Evolutionary conservation across 192 early-diverging fungal genomes (phyloP).

Genomic region (Borealophlyctis nickersoniae): DNA sequence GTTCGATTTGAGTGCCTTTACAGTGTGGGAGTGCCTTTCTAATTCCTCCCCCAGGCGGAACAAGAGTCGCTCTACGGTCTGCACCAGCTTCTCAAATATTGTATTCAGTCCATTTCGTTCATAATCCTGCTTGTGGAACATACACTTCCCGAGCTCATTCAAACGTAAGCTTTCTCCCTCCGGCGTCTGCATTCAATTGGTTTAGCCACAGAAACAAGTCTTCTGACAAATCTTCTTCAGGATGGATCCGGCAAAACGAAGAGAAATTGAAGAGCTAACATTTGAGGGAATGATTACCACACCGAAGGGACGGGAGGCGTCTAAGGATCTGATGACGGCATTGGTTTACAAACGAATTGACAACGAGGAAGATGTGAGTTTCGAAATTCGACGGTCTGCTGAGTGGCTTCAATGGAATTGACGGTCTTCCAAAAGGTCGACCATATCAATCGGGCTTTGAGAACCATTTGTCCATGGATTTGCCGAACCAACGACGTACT

Average conservation of each 20-base stretch:
- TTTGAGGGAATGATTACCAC: conserved; percentile 58
- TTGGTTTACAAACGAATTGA: conserved; percentile 60
- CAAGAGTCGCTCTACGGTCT: conserved; percentile 57
- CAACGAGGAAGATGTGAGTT: conserved; percentile 25
- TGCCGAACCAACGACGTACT: conserved; percentile 63
- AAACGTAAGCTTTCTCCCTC: conserved; percentile 1
- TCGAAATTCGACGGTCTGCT: not conserved
- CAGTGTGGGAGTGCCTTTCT: not conserved
- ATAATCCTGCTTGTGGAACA: conserved; percentile 63
- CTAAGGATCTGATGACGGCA: conserved; percentile 60
- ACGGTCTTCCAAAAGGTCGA: conserved; percentile 37
- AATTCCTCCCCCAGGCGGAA: conserved; percentile 41
- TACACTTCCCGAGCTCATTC: conserved; percentile 39
- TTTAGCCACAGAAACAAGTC: too few relatives aligned
- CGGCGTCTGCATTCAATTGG: too few relatives aligned
- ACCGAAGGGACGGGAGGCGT: conserved; percentile 50
- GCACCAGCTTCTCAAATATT: conserved; percentile 51
- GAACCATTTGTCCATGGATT: conserved; percentile 61
- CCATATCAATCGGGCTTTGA: conserved; percentile 59
- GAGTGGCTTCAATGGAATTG: not conserved
- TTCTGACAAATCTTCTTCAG: not conserved
- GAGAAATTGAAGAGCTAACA: conserved; percentile 44
- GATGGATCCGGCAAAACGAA: conserved; percentile 32
- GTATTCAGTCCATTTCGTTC: conserved; percentile 68
- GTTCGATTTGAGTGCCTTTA: not conserved